Evolutionary conservation across 2,329 filamentous ascomycete species (phyloP).

Genomic region (Scorias spongiosa): DNA sequence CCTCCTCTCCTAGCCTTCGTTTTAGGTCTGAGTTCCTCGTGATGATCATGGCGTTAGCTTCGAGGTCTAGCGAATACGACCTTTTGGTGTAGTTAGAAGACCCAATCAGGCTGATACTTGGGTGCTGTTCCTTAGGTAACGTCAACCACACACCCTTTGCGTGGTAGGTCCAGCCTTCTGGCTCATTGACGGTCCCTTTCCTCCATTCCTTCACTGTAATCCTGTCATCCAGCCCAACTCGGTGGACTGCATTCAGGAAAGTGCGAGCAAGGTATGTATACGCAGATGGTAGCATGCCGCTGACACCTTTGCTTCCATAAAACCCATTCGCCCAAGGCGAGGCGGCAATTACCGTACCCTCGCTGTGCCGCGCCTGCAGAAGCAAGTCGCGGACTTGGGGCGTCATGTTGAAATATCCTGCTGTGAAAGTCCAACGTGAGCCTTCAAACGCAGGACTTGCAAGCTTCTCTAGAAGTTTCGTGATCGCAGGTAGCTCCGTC

Average conservation of each 20-base stretch:
- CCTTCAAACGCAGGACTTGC: slow-evolving; percentile 44
- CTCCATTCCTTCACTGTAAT: slow-evolving; percentile 81
- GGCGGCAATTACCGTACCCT: slow-evolving; percentile 78
- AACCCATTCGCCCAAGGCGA: slow-evolving; percentile 92
- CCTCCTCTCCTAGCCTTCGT: slow-evolving; percentile 59
- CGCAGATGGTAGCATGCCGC: slow-evolving; percentile 76
- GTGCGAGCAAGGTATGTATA: slow-evolving; percentile 77
- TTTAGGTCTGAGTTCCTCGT: slow-evolving; percentile 63
- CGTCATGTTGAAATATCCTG: slow-evolving; percentile 96
- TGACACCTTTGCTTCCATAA: slow-evolving; percentile 74
- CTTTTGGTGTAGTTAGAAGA: slow-evolving; percentile 93
- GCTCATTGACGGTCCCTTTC: slow-evolving; percentile 61
- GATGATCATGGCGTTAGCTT: slow-evolving; percentile 74
- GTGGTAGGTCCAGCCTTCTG: slow-evolving; percentile 91
- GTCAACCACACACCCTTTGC: slow-evolving; percentile 92
- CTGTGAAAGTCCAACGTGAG: slow-evolving; percentile 88
- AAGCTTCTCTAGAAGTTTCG: slow-evolving; percentile 55
- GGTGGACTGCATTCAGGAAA: slow-evolving; percentile 53
- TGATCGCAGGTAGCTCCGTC: slow-evolving; percentile 75
- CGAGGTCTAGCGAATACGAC: slow-evolving; percentile 82
- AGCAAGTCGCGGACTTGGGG: slow-evolving; percentile 67
- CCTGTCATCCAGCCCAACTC: slow-evolving; percentile 37
- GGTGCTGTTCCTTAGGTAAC: slow-evolving; percentile 44
- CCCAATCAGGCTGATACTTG: slow-evolving; percentile 69
- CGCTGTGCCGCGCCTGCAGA: slow-evolving; percentile 52